Evolutionary conservation across 1,139 yeast species (phyloP), one percentile per base, ranked within the genome.

Genomic region (Groenewaldozyma sp.): DNA sequence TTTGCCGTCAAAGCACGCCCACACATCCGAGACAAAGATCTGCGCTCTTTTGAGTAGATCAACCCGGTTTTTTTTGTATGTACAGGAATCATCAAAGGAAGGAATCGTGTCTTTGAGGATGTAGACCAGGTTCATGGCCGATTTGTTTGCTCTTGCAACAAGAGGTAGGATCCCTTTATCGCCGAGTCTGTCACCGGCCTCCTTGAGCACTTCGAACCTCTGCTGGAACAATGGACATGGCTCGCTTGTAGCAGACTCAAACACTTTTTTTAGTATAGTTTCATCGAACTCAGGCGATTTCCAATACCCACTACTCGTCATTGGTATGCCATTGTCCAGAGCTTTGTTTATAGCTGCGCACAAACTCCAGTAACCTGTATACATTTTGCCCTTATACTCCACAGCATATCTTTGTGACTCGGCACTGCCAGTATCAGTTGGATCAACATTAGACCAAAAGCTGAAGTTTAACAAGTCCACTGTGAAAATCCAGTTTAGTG

Each of bases 341-440:
- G 71, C 70, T 17, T 64, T 47, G 47, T 67, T 63, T 21, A 66
- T 53, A 5, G 68, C 67, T 0, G 71, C 71, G 9, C 56, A 62
- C 27, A 66, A 48, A 39, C 70, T 63, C 71, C 71, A 66, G 48
- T 67, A 66, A 6, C 71, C 71, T 0, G 71, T 67, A 48, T 64
- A 67, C 17, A 28, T 27, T 21, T 45, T 36, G 7, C 58, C 65
- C 2, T 57, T 46, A 45, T 60, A 66, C 10, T 46, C 48, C 6
- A 66, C 64, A 2, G 66, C 45, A 45, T 45, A 67, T 18, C 68
- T 45, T 35, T 55, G 50, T 2, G 58, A 43, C 11, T 47, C 48
- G 2, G 62, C 48, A 11, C 43, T 39, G 2, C 65, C 66, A 4
- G 60, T 49, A 42, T 63, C 67, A 11, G 43, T 40, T 18, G 42